These are phyloP conservation scores for Fraxinus paxiana DNA, from an alignment of 305 asterid genomes.

Conservation along the genomic window DNA sequence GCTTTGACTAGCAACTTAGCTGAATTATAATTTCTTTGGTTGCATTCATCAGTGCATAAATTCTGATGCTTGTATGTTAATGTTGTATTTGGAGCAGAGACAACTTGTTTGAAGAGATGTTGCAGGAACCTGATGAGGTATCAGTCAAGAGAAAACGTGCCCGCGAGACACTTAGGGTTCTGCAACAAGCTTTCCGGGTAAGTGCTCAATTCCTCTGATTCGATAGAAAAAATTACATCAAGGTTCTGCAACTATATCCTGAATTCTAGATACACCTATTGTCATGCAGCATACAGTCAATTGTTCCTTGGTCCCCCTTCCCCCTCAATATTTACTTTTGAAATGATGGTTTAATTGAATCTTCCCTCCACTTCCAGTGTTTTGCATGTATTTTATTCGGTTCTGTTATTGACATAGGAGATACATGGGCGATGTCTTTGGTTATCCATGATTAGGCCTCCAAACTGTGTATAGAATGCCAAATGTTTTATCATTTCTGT, in stretches of 20 bases:
- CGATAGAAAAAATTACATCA: background rate
- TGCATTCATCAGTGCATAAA: background rate
- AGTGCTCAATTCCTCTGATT: constrained; percentile 24
- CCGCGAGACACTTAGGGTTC: constrained; percentile 64
- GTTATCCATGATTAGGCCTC: background rate
- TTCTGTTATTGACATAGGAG: background rate
- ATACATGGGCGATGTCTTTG: background rate
- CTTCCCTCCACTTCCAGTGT: background rate
- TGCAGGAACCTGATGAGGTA: constrained; percentile 82
- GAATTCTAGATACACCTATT: background rate
- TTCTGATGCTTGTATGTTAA: constrained; percentile 18
- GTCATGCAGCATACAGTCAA: background rate
- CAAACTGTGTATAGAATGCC: background rate
- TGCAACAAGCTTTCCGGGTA: constrained; percentile 79
- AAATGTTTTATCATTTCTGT: background rate
- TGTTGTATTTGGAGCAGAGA: constrained; percentile 53
- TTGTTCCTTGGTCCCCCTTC: background rate
- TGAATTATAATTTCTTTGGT: background rate
- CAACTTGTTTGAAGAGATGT: constrained; percentile 67
- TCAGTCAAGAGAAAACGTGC: constrained; percentile 70
- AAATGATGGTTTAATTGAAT: background rate
- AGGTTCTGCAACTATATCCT: background rate
- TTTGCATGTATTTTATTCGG: background rate
- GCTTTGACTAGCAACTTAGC: background rate
- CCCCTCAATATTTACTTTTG: background rate